Conservation (phyloP, 1,284 basidiomycete genomes). For the Paramarasmius palmivorus region DNA sequence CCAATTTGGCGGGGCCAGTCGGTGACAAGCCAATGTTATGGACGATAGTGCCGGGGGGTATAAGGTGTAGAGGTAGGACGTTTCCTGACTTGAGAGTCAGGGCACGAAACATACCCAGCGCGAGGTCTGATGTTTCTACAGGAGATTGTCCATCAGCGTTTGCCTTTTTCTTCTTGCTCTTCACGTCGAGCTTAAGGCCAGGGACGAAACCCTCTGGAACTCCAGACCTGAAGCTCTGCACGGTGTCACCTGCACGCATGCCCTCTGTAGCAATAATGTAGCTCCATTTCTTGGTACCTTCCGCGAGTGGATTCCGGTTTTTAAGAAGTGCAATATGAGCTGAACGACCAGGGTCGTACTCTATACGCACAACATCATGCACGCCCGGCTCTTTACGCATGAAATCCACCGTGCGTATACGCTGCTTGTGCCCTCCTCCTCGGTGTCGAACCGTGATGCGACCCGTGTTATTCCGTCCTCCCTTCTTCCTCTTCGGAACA, state of each 20-base stretch:
- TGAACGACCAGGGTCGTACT: slow-evolving; percentile 94
- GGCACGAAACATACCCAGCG: slow-evolving; percentile 85
- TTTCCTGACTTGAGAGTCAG: slow-evolving; percentile 91
- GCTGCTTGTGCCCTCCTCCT: slow-evolving; percentile 90
- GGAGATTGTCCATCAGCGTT: slow-evolving; percentile 11
- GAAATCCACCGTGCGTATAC: slow-evolving; percentile 90
- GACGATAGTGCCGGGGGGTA: slow-evolving; percentile 90
- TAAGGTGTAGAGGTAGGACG: slow-evolving; percentile 88
- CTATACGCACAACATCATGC: slow-evolving; percentile 90
- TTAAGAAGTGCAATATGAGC: slow-evolving; percentile 92
- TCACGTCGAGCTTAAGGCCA: slow-evolving; percentile 47
- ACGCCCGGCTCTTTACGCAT: slow-evolving; percentile 74
- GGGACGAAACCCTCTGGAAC: slow-evolving; percentile 78
- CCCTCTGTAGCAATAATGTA: slow-evolving; percentile 95
- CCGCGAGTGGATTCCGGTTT: slow-evolving; percentile 50
- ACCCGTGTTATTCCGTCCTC: slow-evolving; percentile 85
- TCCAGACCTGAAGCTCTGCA: slow-evolving; percentile 86
- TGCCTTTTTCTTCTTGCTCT: slow-evolving; percentile 13
- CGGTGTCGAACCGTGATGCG: slow-evolving; percentile 87
- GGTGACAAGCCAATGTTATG: slow-evolving; percentile 85
- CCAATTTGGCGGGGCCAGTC: slow-evolving; percentile 78
- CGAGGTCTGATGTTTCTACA: slow-evolving; percentile 54
- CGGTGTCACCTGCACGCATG: slow-evolving; percentile 84
- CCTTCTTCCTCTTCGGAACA: slow-evolving; percentile 78
- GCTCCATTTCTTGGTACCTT: slow-evolving; percentile 60